These are phyloP conservation scores for Hymenoscyphus occultus DNA, from an alignment of 2,329 filamentous ascomycete genomes.

Conservation along the genomic window DNA sequence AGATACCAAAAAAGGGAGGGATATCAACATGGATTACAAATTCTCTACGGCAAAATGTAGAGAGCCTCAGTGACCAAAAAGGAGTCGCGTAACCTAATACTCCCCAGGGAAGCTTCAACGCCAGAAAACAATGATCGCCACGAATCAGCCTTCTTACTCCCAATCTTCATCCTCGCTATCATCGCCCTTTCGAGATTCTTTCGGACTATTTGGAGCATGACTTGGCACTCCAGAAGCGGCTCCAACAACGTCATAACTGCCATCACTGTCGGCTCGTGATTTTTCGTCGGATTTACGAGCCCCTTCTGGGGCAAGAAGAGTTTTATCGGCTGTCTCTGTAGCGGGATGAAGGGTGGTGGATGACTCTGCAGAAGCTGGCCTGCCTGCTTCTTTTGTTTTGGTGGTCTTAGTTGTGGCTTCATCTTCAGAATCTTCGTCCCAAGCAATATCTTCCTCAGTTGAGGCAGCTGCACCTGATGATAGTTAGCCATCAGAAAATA, in stretches of 20 bases:
- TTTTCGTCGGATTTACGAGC: constrained; percentile 79
- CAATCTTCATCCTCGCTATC: constrained; percentile 75
- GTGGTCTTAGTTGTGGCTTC: constrained; percentile 44
- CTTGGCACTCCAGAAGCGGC: constrained; percentile 73
- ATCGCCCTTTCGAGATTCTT: constrained; percentile 52
- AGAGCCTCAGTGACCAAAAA: neutral
- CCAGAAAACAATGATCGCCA: constrained; percentile 10
- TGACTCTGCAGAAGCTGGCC: constrained; percentile 50
- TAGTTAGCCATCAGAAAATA: constrained; percentile 24
- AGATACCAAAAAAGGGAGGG: constrained; percentile 25
- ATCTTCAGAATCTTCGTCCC: constrained; percentile 68
- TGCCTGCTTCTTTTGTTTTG: constrained; percentile 42
- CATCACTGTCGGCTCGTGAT: constrained; percentile 88
- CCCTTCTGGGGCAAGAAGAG: constrained; percentile 58
- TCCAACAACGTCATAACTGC: constrained; percentile 91
- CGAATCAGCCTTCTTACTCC: constrained; percentile 50
- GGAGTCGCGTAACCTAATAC: constrained; percentile 5
- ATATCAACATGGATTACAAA: constrained; percentile 22
- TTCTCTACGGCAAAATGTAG: constrained; percentile 6
- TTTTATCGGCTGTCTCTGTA: constrained; percentile 38
- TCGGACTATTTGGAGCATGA: constrained; percentile 68
- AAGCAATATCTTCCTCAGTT: constrained; percentile 61
- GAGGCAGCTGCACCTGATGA: constrained; percentile 54
- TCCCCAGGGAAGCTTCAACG: neutral
- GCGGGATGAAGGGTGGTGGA: constrained; percentile 59